phyloP scores from a whole-genome alignment of 2,329 filamentous ascomycete genomes.

The Botrytis fragariae region DNA sequence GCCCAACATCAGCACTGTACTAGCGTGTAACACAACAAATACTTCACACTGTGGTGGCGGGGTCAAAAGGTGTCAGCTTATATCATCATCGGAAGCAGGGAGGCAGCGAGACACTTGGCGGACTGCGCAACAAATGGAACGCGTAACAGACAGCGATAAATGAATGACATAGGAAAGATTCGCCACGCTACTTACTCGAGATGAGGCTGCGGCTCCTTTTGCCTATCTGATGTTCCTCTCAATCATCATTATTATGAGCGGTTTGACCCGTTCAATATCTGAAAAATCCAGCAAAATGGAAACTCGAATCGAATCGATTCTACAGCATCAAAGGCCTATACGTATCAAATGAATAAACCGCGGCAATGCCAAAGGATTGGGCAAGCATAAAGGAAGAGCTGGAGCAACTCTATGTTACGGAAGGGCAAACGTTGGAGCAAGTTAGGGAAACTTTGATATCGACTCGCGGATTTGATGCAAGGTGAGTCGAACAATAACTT shows the following conservation, averaged over 20 bases:
- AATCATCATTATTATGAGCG: neutral
- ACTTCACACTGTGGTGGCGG: constrained; percentile 6
- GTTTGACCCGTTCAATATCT: neutral
- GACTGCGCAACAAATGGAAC: constrained; percentile 5
- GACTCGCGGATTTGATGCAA: constrained; percentile 25
- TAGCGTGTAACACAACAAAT: neutral
- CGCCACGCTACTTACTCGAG: constrained; percentile 14
- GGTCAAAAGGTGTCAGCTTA: neutral
- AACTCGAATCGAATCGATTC: neutral
- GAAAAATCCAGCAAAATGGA: constrained; percentile 3
- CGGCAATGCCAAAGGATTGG: constrained; percentile 28
- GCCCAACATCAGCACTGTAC: neutral
- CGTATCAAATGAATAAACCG: constrained; percentile 11
- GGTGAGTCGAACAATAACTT: constrained; percentile 19
- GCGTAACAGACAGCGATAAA: neutral
- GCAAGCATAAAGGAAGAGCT: constrained; percentile 24
- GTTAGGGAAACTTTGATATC: constrained; percentile 22
- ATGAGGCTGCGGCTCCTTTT: constrained; percentile 4
- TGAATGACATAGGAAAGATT: neutral
- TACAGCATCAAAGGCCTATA: neutral
- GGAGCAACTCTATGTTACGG: constrained; percentile 25
- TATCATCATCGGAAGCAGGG: constrained; percentile 7
- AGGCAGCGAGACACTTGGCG: constrained; percentile 7
- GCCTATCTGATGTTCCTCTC: neutral
- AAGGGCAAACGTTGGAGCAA: constrained; percentile 23